Conservation (phyloP, 2,329 filamentous ascomycete genomes). For the Zasmidium citrigriseum region DNA sequence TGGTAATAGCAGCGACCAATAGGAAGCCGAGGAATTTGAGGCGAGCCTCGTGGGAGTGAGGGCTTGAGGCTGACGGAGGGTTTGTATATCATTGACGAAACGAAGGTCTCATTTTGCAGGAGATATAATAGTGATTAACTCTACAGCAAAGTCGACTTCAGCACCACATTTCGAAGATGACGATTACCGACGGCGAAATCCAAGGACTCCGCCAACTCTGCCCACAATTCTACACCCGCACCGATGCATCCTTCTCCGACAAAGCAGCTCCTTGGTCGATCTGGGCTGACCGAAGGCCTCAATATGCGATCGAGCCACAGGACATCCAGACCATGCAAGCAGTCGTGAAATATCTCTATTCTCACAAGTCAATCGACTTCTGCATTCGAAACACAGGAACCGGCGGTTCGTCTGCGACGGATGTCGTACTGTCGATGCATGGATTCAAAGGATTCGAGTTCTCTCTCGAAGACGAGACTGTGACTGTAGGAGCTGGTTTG, state of each 20-base stretch:
- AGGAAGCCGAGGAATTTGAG: neutral
- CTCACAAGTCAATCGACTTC: constrained; percentile 37
- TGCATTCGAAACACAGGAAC: constrained; percentile 40
- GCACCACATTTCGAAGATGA: too few species aligned
- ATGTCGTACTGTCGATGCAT: constrained; percentile 41
- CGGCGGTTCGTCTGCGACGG: constrained; percentile 38
- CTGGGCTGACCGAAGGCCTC: constrained; percentile 36
- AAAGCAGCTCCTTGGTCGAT: constrained; percentile 35
- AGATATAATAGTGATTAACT: too few species aligned
- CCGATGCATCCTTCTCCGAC: constrained; percentile 13
- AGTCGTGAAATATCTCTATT: constrained; percentile 36
- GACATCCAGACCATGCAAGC: constrained; percentile 33
- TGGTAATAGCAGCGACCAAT: neutral
- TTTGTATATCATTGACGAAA: neutral
- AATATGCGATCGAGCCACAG: constrained; percentile 37
- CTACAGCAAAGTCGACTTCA: neutral
- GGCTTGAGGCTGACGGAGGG: neutral
- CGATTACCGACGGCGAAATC: neutral
- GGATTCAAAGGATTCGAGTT: constrained; percentile 42
- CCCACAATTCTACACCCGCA: constrained; percentile 5
- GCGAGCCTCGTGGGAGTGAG: neutral
- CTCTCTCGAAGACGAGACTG: constrained; percentile 32
- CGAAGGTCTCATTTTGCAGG: neutral
- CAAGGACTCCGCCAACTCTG: neutral
- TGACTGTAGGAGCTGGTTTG: constrained; percentile 40